A percentile compares a stretch with the other conserved stretches of the same genome.
Conservation (phyloP, 2,329 filamentous ascomycete species). For the Xylaria sp. region DNA sequence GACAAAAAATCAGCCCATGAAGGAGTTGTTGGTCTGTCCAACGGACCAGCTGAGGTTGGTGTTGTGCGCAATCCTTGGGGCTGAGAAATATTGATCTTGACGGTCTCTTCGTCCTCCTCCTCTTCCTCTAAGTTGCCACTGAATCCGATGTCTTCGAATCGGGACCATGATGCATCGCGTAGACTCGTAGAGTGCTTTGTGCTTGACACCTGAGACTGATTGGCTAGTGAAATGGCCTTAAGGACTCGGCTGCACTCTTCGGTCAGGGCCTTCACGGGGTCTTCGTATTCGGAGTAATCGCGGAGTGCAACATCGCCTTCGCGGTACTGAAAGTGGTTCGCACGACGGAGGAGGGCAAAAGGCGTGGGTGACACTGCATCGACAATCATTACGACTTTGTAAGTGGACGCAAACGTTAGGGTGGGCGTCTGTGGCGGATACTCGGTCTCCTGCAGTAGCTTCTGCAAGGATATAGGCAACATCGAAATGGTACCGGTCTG, state of each 20-base stretch:
- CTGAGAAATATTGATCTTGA: slow-evolving; percentile 37
- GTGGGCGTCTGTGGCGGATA: slow-evolving; percentile 80
- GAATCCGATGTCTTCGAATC: slow-evolving; percentile 94
- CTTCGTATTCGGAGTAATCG: slow-evolving; percentile 81
- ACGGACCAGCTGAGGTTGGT: slow-evolving; percentile 59
- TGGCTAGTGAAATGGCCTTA: slow-evolving; percentile 78
- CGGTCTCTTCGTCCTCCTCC: slow-evolving; percentile 56
- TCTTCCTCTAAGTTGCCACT: slow-evolving; percentile 68
- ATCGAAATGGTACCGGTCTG: slow-evolving; percentile 69
- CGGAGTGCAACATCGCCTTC: slow-evolving; percentile 81
- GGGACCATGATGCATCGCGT: slow-evolving; percentile 88
- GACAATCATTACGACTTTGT: slow-evolving; percentile 94
- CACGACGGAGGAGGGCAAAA: slow-evolving; percentile 81
- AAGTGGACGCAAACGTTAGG: slow-evolving; percentile 72
- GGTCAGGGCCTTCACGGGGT: slow-evolving; percentile 80
- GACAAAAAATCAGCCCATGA: slow-evolving; percentile 98
- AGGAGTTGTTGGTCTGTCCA: slow-evolving; percentile 83
- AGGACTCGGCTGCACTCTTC: slow-evolving; percentile 92
- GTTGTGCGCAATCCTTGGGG: slow-evolving; percentile 54
- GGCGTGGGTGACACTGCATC: slow-evolving; percentile 91
- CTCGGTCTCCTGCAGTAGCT: slow-evolving; percentile 84
- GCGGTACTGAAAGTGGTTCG: slow-evolving; percentile 92
- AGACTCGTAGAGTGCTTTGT: slow-evolving; percentile 66
- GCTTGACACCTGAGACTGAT: slow-evolving; percentile 73
- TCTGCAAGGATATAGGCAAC: slow-evolving; percentile 84